Evolutionary conservation across 768 basidiomycete species (phyloP), one percentile per base, ranked within the genome.

Genomic region (Kwoniella sp.): DNA sequence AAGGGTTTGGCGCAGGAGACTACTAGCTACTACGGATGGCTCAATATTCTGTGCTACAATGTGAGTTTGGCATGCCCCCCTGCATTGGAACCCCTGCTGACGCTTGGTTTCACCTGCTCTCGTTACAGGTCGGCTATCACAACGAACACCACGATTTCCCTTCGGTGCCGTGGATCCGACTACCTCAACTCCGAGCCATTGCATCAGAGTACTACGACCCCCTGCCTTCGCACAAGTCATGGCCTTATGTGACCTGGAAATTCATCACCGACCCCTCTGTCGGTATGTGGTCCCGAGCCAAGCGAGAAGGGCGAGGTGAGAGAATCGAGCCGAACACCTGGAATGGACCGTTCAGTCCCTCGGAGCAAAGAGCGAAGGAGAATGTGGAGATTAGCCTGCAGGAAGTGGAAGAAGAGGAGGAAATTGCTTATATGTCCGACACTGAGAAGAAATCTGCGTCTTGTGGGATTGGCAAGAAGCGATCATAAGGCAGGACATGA

Each of bases 71-170:
- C 34, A 13, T 37, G 34, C 13, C 34, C 5, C 34, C 17, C 31
- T 20, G 29, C 17, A 41, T 2, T 23, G 23, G 30, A 56, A 47
- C 20, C 47, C 8, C 7, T 51, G 50, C 9, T 64, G 38, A 65
- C 45, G 2, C 34, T 51, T 45, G 4, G 7, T 22, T 23, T 15
- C 25, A 23, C 20, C 28, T 53, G 61, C 25, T n/a, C 8, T 22
- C 50, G n/a, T 37, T 28, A 34, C 69, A 93, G 91, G 92, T 97
- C 71, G 96, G 96, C 41, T 98, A 97, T 78, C 96, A 99, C 80
- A 97, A 99, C 81, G 96, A 98, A 75, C 96, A 99, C 81, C 96
- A 99, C 82, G 96, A 99, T 82, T 98, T 99, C 82, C 94, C 96
- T 8, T 93, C 93, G 13, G 82, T 99, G 0, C 86, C 96, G 0